Evolutionary conservation across 371 early-diverging fungal species (phyloP).

Genomic region (Rhizomucor pusillus): DNA sequence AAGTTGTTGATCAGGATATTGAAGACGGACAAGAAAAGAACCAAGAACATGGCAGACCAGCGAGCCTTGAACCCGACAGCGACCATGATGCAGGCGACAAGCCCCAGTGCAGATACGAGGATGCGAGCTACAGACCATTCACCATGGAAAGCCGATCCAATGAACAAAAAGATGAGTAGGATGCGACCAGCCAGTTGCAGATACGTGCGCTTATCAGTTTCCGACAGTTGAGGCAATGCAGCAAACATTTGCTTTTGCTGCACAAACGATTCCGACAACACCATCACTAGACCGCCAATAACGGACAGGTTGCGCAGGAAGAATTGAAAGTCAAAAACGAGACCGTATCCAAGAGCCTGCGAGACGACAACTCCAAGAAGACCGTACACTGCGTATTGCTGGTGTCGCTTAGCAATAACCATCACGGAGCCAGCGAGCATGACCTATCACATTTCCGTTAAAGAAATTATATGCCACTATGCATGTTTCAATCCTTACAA

Average conservation of each 20-base stretch:
- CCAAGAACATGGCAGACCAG: conserved; percentile 86
- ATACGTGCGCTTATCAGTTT: conserved; percentile 76
- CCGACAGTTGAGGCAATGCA: conserved; percentile 76
- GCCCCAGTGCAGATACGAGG: conserved; percentile 65
- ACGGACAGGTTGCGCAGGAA: conserved; percentile 88
- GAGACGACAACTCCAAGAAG: conserved; percentile 73
- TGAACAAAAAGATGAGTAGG: conserved; percentile 83
- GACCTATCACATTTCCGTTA: conserved; percentile 17
- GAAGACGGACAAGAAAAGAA: conserved; percentile 79
- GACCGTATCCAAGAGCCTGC: conserved; percentile 88
- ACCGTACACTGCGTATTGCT: conserved; percentile 76
- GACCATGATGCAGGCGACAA: conserved; percentile 85
- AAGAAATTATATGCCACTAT: background rate
- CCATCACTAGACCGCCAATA: conserved; percentile 86
- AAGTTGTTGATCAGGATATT: conserved; percentile 92
- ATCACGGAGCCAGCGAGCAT: conserved; percentile 81
- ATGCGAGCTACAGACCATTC: conserved; percentile 67
- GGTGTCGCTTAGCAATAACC: conserved; percentile 73
- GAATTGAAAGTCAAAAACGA: conserved; percentile 82
- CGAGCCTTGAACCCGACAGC: conserved; percentile 95
- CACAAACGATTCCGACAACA: conserved; percentile 66
- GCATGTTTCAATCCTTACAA: conserved; percentile 32
- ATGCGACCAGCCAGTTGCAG: conserved; percentile 87
- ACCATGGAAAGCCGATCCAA: conserved; percentile 81
- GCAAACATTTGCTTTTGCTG: conserved; percentile 72